These are phyloP conservation scores for Suillus discolor DNA, from an alignment of 768 basidiomycete species.

Conservation along the genomic window DNA sequence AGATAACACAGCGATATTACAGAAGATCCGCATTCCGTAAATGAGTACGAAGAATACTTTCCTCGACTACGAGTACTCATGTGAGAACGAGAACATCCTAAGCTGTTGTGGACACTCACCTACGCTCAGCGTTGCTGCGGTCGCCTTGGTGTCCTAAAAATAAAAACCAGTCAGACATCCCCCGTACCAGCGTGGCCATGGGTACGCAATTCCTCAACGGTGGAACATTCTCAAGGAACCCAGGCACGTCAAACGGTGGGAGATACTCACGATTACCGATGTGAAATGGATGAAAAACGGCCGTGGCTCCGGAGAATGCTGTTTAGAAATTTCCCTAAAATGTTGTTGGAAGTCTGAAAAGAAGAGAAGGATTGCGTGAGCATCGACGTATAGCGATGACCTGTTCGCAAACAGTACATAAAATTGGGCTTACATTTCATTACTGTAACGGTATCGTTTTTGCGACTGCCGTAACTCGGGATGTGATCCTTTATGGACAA, in stretches of 20 bases:
- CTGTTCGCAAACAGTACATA: conserved; percentile 9
- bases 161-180: conserved; percentile 16
- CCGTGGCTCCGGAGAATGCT: conserved; percentile 62
- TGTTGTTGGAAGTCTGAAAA: conserved; percentile 74
- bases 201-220: not conserved
- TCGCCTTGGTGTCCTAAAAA: conserved; percentile 70
- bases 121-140: conserved; percentile 68
- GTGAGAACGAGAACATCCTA: not conserved
- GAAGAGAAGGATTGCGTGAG: conserved; percentile 12
- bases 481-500: conserved; percentile 67
- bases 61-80: conserved; percentile 53
- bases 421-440: conserved; percentile 59
- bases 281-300: conserved; percentile 76
- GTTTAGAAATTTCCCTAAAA: conserved; percentile 72
- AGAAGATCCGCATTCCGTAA: conserved; percentile 71
- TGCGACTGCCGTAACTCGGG: conserved; percentile 71
- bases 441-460: conserved; percentile 69
- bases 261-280: conserved; percentile 67
- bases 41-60: conserved; percentile 72
- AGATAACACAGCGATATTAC: conserved; percentile 34
- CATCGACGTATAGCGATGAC: conserved; percentile 3
- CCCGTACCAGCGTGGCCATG: not conserved
- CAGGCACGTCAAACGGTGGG: conserved; percentile 12
- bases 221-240: conserved; percentile 4
- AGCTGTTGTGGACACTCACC: conserved; percentile 43